Percentiles rank a stretch among this genome's conserved stretches.
These are phyloP conservation scores for Macrotyloma uniflorum DNA, from an alignment of 306 rosid species.

Conservation along the genomic window DNA sequence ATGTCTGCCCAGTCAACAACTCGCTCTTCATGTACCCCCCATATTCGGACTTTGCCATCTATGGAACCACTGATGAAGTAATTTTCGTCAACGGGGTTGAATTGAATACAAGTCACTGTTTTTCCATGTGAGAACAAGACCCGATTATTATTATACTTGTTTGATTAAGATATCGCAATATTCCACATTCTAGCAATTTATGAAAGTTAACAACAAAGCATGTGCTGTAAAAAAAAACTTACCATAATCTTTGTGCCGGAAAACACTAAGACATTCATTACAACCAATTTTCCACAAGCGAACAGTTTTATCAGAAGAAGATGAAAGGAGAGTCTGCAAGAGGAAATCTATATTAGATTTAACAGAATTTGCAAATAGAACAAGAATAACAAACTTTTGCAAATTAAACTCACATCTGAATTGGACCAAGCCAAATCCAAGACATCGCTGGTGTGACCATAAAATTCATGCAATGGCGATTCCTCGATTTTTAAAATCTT, in stretches of 20 bases:
- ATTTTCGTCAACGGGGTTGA: slow-evolving; percentile 76
- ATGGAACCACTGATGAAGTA: slow-evolving; percentile 90
- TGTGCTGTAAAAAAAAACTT: slow-evolving; percentile 14
- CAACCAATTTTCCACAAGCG: slow-evolving; percentile 79
- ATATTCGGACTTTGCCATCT: slow-evolving; percentile 88
- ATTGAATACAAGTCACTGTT: slow-evolving; percentile 87
- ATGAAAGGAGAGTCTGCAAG: slow-evolving; percentile 80
- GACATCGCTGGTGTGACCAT: slow-evolving; percentile 78
- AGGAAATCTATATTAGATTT: slow-evolving; percentile 35
- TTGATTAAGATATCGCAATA: neutral
- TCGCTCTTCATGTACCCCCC: slow-evolving; percentile 74
- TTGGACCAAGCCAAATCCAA: slow-evolving; percentile 93
- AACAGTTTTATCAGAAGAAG: slow-evolving; percentile 93
- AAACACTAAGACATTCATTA: slow-evolving; percentile 56
- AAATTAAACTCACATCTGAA: slow-evolving; percentile 73
- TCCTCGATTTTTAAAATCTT: slow-evolving; percentile 74
- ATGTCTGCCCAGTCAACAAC: slow-evolving; percentile 91
- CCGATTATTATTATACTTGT: slow-evolving; percentile 18
- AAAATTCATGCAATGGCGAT: slow-evolving; percentile 65
- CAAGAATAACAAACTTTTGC: slow-evolving; percentile 7
- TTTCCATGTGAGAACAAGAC: slow-evolving; percentile 33
- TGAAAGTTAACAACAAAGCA: slow-evolving; percentile 20
- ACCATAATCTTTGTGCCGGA: slow-evolving; percentile 84
- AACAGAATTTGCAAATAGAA: neutral
- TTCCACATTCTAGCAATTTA: neutral